These are phyloP conservation scores for Tilletia horrida DNA, from an alignment of 1,284 basidiomycete genomes.

Conservation along the genomic window DNA sequence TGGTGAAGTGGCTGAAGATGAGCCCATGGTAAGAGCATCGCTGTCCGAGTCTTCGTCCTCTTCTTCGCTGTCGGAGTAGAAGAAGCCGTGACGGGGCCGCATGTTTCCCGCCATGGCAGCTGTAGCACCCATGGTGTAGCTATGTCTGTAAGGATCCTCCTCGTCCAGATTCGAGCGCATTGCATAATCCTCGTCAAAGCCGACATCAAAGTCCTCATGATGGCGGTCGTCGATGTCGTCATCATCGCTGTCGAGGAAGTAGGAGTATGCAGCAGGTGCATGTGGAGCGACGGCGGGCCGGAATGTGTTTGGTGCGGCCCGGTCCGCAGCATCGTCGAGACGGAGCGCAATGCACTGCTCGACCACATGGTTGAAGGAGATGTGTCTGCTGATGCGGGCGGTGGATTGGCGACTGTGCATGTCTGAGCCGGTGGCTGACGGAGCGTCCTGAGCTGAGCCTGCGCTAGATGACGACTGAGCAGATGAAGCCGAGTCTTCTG, in stretches of 20 bases:
- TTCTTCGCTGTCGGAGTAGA: conserved; percentile 17
- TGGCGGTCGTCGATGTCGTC: conserved; percentile 47
- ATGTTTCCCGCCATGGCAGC: neutral
- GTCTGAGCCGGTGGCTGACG: neutral
- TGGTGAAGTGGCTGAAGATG: conserved; percentile 34
- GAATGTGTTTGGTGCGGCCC: neutral
- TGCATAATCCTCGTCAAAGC: neutral
- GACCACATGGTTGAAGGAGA: conserved; percentile 96
- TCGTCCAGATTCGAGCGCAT: conserved; percentile 58
- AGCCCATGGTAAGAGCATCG: conserved; percentile 56
- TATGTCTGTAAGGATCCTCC: conserved; percentile 5
- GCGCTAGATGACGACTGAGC: neutral
- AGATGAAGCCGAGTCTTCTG: conserved; percentile 1
- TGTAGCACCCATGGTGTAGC: neutral
- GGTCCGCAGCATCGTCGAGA: conserved; percentile 45
- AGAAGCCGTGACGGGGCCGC: conserved; percentile 16
- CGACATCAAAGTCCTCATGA: conserved; percentile 45
- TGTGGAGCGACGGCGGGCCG: neutral
- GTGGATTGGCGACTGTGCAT: neutral
- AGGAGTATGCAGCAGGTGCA: conserved; percentile 1
- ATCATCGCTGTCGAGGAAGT: conserved; percentile 26
- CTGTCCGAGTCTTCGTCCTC: conserved; percentile 20
- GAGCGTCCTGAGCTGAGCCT: neutral
- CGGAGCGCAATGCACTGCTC: conserved; percentile 91
- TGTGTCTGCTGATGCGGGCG: conserved; percentile 68